Conservation (phyloP, 2,329 filamentous ascomycete species). For the Dothidotthia symphoricarpi region DNA sequence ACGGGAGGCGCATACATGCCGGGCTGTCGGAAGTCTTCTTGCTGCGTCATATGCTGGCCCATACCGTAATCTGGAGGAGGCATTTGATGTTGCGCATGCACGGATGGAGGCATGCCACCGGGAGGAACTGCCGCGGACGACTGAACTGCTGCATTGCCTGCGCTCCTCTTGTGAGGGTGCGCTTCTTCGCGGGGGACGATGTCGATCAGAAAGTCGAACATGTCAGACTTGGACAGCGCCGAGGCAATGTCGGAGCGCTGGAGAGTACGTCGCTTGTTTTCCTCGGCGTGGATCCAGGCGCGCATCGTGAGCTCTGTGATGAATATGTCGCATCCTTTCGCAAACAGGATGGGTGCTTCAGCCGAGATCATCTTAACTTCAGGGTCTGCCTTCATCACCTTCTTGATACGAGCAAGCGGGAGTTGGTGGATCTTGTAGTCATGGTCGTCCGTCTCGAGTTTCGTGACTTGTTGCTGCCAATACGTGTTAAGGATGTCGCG, state of each 20-base stretch:
- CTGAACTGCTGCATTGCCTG: constrained; percentile 40
- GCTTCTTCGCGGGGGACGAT: constrained; percentile 97
- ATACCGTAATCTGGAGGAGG: constrained; percentile 58
- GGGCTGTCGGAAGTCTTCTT: constrained; percentile 71
- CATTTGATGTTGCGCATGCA: constrained; percentile 53
- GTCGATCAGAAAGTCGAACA: constrained; percentile 99
- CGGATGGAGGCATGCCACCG: constrained; percentile 42
- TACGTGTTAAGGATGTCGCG: constrained; percentile 98
- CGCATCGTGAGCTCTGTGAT: constrained; percentile 99
- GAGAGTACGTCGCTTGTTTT: constrained; percentile 94
- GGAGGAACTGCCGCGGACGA: constrained; percentile 40
- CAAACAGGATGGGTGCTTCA: constrained; percentile 95
- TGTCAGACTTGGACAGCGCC: constrained; percentile 93
- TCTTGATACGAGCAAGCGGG: constrained; percentile 97
- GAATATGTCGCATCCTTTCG: constrained; percentile 98
- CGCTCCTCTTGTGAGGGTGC: constrained; percentile 70
- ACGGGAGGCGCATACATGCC: constrained; percentile 81
- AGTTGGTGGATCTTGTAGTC: constrained; percentile 99
- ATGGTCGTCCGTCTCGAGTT: constrained; percentile 90
- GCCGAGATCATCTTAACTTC: constrained; percentile 99
- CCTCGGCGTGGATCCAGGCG: constrained; percentile 98
- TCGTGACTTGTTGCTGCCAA: constrained; percentile 97
- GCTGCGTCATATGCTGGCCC: constrained; percentile 58
- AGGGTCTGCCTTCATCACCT: constrained; percentile 99
- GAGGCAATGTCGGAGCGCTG: constrained; percentile 96